These are phyloP conservation scores for Yarrowia alimentaria DNA, from an alignment of 805 yeast species.

Conservation along the genomic window DNA sequence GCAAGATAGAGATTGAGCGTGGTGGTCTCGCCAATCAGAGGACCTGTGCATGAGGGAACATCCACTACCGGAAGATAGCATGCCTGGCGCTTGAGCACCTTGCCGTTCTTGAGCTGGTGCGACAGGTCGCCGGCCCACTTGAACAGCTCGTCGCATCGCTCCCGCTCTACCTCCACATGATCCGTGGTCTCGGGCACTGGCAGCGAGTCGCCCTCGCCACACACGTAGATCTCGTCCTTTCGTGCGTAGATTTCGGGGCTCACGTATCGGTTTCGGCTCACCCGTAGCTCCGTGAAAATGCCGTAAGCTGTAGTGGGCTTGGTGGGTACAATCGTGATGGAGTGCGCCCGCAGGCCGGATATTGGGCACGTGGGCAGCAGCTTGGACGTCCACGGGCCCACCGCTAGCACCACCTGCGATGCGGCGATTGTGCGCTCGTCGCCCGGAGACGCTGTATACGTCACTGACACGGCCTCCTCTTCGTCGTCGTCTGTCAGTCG, in stretches of 20 bases:
- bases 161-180: constrained; percentile 82
- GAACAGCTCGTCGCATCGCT: constrained; percentile 84
- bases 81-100: constrained; percentile 80
- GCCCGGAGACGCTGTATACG: constrained; percentile 31
- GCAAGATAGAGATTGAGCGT: constrained; percentile 76
- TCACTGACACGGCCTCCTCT: constrained; percentile 49
- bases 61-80: constrained; percentile 94
- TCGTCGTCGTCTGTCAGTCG: constrained; percentile 32
- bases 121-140: constrained; percentile 75
- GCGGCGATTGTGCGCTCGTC: constrained; percentile 46
- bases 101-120: constrained; percentile 67
- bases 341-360: constrained; percentile 90
- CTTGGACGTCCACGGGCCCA: constrained; percentile 97
- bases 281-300: constrained; percentile 82
- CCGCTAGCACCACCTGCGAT: constrained; percentile 76
- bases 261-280: constrained; percentile 56
- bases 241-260: constrained; percentile 95
- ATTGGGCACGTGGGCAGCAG: constrained; percentile 91
- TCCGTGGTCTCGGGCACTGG: constrained; percentile 93
- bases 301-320: constrained; percentile 88
- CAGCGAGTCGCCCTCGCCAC: constrained; percentile 94
- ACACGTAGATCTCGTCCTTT: constrained; percentile 91
- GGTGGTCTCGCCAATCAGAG: constrained; percentile 90
- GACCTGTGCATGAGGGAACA: constrained; percentile 89
- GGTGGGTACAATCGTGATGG: constrained; percentile 84